Conservation (phyloP, 1,284 basidiomycete genomes). For the Abortiporus biennis region DNA sequence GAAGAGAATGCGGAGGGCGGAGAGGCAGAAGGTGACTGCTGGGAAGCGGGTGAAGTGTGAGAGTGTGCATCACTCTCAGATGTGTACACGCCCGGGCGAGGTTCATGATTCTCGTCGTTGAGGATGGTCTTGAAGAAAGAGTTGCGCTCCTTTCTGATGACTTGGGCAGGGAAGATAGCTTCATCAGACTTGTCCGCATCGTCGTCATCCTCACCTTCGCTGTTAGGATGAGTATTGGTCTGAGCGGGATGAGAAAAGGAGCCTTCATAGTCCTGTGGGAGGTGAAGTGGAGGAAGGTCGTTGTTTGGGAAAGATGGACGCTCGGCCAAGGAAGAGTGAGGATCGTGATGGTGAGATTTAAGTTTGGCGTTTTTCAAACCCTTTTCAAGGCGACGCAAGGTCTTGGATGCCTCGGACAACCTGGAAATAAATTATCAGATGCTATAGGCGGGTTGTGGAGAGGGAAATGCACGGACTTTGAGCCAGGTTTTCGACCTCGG, state of each 20-base stretch:
- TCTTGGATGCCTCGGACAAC: conserved; percentile 79
- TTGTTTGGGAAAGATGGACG: conserved; percentile 34
- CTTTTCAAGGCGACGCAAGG: conserved; percentile 79
- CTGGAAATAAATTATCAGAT: conserved; percentile 30
- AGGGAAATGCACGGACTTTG: conserved; percentile 49
- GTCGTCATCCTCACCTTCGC: conserved; percentile 59
- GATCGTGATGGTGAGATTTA: conserved; percentile 42
- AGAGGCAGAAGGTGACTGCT: conserved; percentile 21
- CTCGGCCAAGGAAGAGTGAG: conserved; percentile 23
- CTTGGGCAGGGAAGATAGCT: conserved; percentile 61
- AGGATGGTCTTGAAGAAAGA: conserved; percentile 75
- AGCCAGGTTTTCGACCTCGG: conserved; percentile 80
- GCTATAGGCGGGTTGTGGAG: conserved; percentile 4
- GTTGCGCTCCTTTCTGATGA: conserved; percentile 63
- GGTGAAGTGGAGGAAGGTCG: conserved; percentile 41
- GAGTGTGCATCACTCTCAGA: conserved; percentile 17
- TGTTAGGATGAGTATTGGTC: conserved; percentile 24
- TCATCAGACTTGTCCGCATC: conserved; percentile 50
- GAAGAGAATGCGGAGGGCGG: conserved; percentile 13
- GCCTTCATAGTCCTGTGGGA: conserved; percentile 29
- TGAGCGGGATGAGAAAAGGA: conserved; percentile 28
- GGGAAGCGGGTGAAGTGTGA: conserved; percentile 15
- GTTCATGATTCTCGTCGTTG: conserved; percentile 56
- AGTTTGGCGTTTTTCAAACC: conserved; percentile 71
- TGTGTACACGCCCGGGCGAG: conserved; percentile 21